Percentiles rank a stretch among this genome's conserved stretches.
Evolutionary conservation across 169 alveolate species (phyloP).

Genomic region (Plasmodium adleri): DNA sequence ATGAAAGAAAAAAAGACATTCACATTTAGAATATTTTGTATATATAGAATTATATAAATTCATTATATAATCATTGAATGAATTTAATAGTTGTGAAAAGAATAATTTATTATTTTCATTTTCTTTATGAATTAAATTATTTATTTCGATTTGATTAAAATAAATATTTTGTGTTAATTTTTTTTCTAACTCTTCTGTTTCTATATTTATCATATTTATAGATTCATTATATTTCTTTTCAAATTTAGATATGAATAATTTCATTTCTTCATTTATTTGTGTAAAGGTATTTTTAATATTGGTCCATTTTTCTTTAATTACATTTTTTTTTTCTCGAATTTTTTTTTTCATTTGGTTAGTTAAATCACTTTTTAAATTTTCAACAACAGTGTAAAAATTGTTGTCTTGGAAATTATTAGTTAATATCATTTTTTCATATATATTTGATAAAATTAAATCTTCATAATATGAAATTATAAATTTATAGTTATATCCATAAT

Average conservation of each 20-base stretch:
- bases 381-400: background rate
- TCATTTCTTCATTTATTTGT: constrained; percentile 28
- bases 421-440: constrained; percentile 4
- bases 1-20: background rate
- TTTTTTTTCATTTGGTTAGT: constrained; percentile 20
- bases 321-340: constrained; percentile 1
- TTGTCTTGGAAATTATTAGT: background rate
- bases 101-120: constrained; percentile 34
- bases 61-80: constrained; percentile 61
- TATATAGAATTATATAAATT: constrained; percentile 39
- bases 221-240: constrained; percentile 30
- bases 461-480: constrained; percentile 9
- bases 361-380: constrained; percentile 10
- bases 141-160: constrained; percentile 14
- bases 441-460: background rate
- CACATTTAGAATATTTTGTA: constrained; percentile 21
- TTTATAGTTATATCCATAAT: background rate
- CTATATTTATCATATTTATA: background rate
- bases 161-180: constrained; percentile 31
- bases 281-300: constrained; percentile 24
- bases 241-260: constrained; percentile 20
- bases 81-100: constrained; percentile 13
- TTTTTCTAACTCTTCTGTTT: constrained; percentile 5
- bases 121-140: constrained; percentile 20
- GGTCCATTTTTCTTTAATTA: constrained; percentile 14